phyloP scores from a whole-genome alignment of 345 rosid genomes.

The Ceriops tagal region DNA sequence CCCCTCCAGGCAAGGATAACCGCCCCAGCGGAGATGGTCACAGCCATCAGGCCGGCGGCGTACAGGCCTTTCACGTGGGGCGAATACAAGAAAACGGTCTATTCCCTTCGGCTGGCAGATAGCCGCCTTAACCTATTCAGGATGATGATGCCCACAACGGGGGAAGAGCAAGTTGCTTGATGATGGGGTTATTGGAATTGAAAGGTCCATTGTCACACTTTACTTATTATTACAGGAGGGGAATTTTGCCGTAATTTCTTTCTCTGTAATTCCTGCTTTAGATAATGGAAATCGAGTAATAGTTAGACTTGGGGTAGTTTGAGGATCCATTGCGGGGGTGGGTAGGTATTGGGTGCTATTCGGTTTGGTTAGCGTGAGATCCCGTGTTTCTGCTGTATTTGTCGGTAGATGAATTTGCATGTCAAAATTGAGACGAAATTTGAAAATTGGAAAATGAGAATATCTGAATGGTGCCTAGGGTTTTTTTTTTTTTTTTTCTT shows the following conservation, averaged over 20 bases:
- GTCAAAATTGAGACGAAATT: too few relatives aligned
- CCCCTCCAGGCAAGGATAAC: conserved; percentile 44
- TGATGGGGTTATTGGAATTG: neutral
- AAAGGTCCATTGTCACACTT: too few relatives aligned
- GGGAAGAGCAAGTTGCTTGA: conserved; percentile 13
- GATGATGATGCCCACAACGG: conserved; percentile 2
- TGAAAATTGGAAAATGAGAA: too few relatives aligned
- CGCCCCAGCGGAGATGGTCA: conserved; percentile 38
- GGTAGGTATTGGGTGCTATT: neutral
- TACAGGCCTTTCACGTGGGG: conserved; percentile 85
- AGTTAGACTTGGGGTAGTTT: neutral
- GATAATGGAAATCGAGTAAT: neutral
- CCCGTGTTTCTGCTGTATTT: too few relatives aligned
- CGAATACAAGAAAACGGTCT: conserved; percentile 58
- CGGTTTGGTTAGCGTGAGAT: too few relatives aligned
- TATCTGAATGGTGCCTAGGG: too few relatives aligned
- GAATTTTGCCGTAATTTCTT: conserved; percentile 13
- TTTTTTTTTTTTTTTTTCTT: too few relatives aligned
- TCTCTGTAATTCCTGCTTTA: neutral
- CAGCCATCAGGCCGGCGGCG: conserved; percentile 26
- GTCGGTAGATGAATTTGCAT: too few relatives aligned
- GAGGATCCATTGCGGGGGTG: neutral
- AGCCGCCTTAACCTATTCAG: conserved; percentile 61
- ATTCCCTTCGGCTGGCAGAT: conserved; percentile 65
- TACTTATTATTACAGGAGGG: neutral